A percentile compares a stretch with the other conserved stretches of the same genome.
Evolutionary conservation across 1,139 yeast species (phyloP).

Genomic region (Yamadazyma kanchanaburiensis): DNA sequence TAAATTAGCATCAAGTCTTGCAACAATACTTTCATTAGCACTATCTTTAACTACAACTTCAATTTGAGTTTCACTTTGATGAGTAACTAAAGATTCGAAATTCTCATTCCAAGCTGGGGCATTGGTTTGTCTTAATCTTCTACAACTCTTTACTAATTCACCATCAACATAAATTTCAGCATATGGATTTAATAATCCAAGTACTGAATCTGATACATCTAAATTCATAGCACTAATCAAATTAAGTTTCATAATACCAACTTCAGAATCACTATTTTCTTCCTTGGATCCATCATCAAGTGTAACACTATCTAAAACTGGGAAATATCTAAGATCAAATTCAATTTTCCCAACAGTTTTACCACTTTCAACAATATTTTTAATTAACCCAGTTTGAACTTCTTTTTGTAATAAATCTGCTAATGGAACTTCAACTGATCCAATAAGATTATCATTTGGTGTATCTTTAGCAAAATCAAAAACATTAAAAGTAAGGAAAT

Average conservation of each 20-base stretch:
- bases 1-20: slow-evolving; percentile 51
- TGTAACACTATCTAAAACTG: slow-evolving; percentile 45
- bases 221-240: slow-evolving; percentile 72
- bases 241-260: slow-evolving; percentile 68
- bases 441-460: slow-evolving; percentile 54
- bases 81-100: slow-evolving; percentile 57
- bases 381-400: slow-evolving; percentile 26
- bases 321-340: slow-evolving; percentile 64
- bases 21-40: slow-evolving; percentile 46
- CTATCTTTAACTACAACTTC: slow-evolving; percentile 58
- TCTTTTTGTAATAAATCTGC: slow-evolving; percentile 58
- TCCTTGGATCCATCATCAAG: slow-evolving; percentile 52
- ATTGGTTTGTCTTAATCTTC: slow-evolving; percentile 62
- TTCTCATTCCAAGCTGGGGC: slow-evolving; percentile 71
- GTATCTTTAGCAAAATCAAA: slow-evolving; percentile 50
- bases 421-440: slow-evolving; percentile 54
- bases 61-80: slow-evolving; percentile 53
- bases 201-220: slow-evolving; percentile 58
- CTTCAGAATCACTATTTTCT: slow-evolving; percentile 52
- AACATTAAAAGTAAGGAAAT: slow-evolving; percentile 50
- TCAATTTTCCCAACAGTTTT: slow-evolving; percentile 57
- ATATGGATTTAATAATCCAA: slow-evolving; percentile 70
- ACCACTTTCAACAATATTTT: slow-evolving; percentile 46
- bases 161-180: slow-evolving; percentile 63
- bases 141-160: slow-evolving; percentile 49